Percentiles rank a stretch among this genome's conserved stretches.
Conservation (phyloP, 495 filamentous ascomycete genomes). For the Penicillium cataractarum region DNA sequence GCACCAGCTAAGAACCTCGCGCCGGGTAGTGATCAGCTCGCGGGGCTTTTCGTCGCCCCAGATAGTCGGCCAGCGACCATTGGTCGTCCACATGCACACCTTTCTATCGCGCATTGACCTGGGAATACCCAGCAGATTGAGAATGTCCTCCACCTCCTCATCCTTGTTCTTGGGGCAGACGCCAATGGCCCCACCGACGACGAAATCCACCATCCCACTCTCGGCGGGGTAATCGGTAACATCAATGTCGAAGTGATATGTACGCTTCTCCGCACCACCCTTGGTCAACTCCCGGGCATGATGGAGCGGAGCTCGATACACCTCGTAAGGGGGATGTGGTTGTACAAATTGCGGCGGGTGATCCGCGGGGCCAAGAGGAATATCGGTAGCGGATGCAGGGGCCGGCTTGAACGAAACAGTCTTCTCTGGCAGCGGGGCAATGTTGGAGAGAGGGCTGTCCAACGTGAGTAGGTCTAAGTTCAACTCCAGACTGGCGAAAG, state of each 20-base stretch:
- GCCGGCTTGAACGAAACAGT: conserved; percentile 66
- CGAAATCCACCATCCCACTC: conserved; percentile 82
- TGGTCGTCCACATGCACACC: conserved; percentile 72
- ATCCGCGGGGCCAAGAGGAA: conserved; percentile 41
- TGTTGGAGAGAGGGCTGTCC: conserved; percentile 67
- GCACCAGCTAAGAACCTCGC: conserved; percentile 94
- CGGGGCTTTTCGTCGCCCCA: conserved; percentile 92
- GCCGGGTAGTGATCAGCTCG: conserved; percentile 81
- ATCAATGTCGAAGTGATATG: conserved; percentile 95
- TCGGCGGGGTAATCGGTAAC: conserved; percentile 93
- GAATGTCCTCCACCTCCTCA: conserved; percentile 76
- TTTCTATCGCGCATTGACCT: conserved; percentile 79
- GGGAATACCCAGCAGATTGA: conserved; percentile 79
- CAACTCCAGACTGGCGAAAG: conserved; percentile 76
- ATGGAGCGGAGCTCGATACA: conserved; percentile 82
- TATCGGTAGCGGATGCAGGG: conserved; percentile 40
- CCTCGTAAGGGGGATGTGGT: conserved; percentile 91
- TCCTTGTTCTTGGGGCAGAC: conserved; percentile 85
- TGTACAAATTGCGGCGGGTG: conserved; percentile 89
- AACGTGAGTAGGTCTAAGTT: conserved; percentile 73
- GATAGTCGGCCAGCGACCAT: conserved; percentile 93
- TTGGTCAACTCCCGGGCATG: conserved; percentile 84
- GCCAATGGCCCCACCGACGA: conserved; percentile 94
- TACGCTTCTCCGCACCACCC: conserved; percentile 92
- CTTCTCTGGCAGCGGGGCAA: conserved; percentile 72